Conservation (phyloP, 305 asterid species). For the Lippia alba region DNA sequence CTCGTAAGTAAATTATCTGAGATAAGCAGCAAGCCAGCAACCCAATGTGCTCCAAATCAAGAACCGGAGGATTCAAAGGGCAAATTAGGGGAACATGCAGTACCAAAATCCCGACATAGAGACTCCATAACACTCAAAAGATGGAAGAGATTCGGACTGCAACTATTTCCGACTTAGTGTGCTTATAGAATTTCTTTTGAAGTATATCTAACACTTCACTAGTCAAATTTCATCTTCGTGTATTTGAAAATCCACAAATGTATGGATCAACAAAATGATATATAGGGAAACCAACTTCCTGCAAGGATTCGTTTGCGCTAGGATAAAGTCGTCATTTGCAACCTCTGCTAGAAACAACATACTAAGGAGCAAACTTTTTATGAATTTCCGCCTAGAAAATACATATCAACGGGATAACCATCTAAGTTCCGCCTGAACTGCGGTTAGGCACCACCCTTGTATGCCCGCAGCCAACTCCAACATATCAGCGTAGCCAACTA, state of each 20-base stretch:
- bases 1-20: slow-evolving; percentile 67
- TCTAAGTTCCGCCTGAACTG: no score
- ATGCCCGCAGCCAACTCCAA: no score
- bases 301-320: slow-evolving; percentile 90
- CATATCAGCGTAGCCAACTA: no score
- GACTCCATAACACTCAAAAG: slow-evolving; percentile 67
- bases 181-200: slow-evolving; percentile 58
- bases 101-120: slow-evolving; percentile 65
- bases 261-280: slow-evolving; percentile 11
- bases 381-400: no score
- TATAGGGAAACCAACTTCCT: slow-evolving; percentile 50
- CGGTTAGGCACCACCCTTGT: no score
- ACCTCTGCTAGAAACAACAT: slow-evolving; percentile 48
- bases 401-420: no score
- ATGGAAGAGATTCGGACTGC: slow-evolving; percentile 49
- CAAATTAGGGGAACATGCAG: slow-evolving; percentile 64
- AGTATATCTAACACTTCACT: slow-evolving; percentile 57
- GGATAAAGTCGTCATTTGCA: slow-evolving; percentile 71
- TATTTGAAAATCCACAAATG: slow-evolving; percentile 62
- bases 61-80: slow-evolving; percentile 75
- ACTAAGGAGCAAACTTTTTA: slow-evolving; percentile 2
- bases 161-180: slow-evolving; percentile 42
- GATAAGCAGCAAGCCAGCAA: slow-evolving; percentile 74
- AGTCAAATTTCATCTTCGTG: slow-evolving; percentile 93
- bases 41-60: no score